These are phyloP conservation scores for Lotus japonicus DNA, from an alignment of 306 rosid species.

Conservation along the genomic window DNA sequence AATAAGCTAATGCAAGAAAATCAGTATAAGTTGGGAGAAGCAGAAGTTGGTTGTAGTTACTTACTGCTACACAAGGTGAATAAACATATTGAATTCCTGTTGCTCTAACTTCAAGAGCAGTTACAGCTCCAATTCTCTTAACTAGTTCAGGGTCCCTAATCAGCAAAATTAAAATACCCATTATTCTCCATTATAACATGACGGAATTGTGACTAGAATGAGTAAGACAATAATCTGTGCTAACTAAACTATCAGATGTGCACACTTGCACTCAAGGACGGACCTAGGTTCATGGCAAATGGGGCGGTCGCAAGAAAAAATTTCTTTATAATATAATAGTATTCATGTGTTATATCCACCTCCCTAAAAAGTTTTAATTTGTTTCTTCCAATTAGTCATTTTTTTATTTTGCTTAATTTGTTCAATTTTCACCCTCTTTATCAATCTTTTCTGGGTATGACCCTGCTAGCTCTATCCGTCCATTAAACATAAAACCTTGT, in stretches of 20 bases:
- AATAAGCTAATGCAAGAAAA: background rate
- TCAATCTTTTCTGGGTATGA: no score
- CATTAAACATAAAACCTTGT: background rate
- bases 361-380: no score
- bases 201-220: background rate
- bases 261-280: background rate
- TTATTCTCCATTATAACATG: background rate
- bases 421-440: no score
- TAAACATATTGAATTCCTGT: constrained; percentile 43
- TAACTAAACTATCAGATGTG: background rate
- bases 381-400: no score
- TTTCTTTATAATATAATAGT: no score
- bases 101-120: constrained; percentile 53
- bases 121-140: constrained; percentile 46
- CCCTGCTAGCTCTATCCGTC: no score
- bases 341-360: no score
- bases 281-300: no score
- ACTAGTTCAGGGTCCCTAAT: constrained; percentile 42
- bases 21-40: background rate
- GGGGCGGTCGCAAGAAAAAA: no score
- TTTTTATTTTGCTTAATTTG: no score
- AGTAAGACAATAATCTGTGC: background rate
- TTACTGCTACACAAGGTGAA: constrained; percentile 49
- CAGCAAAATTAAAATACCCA: background rate
- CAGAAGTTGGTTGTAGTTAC: background rate